Evolutionary conservation across 306 rosid genomes (phyloP).

Genomic region (Vicia sativa): DNA sequence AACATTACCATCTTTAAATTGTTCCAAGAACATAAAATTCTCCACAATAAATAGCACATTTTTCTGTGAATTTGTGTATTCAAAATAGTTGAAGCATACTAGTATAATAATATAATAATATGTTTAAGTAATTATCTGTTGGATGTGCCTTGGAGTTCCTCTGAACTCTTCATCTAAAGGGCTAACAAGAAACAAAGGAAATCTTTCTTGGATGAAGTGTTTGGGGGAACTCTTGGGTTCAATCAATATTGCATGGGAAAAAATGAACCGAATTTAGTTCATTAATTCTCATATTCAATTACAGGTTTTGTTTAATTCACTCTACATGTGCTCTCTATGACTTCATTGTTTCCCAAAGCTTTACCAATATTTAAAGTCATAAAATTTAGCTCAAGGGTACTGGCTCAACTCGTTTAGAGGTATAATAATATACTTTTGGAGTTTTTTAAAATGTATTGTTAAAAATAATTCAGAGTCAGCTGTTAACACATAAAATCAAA

Average conservation of each 20-base stretch:
- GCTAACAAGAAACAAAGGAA: not conserved
- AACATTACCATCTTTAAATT: not conserved
- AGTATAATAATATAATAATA: too few species aligned
- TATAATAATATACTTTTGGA: too few species aligned
- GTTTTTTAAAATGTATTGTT: too few species aligned
- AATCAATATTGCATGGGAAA: not conserved
- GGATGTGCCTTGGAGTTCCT: slow-evolving; percentile 25
- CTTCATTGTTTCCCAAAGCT: not conserved
- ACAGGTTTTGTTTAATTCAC: not conserved
- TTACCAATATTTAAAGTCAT: not conserved
- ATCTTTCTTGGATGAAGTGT: not conserved
- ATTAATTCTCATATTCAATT: not conserved
- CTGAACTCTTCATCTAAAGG: slow-evolving; percentile 16
- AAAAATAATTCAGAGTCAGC: too few species aligned
- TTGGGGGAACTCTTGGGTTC: slow-evolving; percentile 32
- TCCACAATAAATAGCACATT: slow-evolving; percentile 9
- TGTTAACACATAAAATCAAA: too few species aligned
- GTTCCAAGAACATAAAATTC: not conserved
- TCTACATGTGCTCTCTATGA: not conserved
- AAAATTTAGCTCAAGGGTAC: too few species aligned
- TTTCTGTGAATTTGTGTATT: not conserved
- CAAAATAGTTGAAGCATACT: not conserved
- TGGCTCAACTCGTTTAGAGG: too few species aligned
- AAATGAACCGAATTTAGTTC: not conserved
- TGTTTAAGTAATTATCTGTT: not conserved